A percentile compares a stretch with the other conserved stretches of the same genome.
Evolutionary conservation across 352 stramenopile genomes (phyloP).

Genomic region (Phytophthora pluvialis): DNA sequence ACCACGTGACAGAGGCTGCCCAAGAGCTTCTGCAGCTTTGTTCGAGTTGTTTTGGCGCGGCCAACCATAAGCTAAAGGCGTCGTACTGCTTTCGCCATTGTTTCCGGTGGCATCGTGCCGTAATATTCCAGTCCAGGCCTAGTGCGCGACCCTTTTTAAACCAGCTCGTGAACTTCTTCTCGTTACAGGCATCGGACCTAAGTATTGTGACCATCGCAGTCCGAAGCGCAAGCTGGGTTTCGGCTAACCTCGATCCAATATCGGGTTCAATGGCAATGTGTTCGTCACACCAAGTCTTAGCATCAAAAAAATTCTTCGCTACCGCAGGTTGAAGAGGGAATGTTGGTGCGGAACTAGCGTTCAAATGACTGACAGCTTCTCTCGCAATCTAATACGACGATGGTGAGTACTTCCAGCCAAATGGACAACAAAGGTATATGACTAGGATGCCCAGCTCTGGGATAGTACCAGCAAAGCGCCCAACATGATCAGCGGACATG

Average conservation of each 20-base stretch:
- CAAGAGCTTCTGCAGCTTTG: slow-evolving; percentile 3
- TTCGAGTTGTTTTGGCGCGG: not conserved
- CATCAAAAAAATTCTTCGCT: no score
- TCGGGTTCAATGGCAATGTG: slow-evolving; percentile 31
- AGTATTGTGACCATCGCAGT: slow-evolving; percentile 15
- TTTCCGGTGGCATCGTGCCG: not conserved
- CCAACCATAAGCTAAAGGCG: not conserved
- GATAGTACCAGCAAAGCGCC: slow-evolving; percentile 12
- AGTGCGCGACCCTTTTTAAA: not conserved
- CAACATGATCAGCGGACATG: not conserved
- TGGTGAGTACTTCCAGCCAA: slow-evolving; percentile 17
- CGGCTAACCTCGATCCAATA: not conserved
- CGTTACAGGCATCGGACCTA: slow-evolving; percentile 14
- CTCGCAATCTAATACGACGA: slow-evolving; percentile 9
- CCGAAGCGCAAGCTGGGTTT: slow-evolving; percentile 3
- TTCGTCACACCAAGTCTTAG: no score
- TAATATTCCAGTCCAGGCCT: slow-evolving; percentile 7
- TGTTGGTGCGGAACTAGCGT: no score
- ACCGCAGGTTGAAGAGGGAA: no score
- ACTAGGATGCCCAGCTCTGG: slow-evolving; percentile 9
- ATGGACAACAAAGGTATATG: slow-evolving; percentile 14
- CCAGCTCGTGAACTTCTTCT: slow-evolving; percentile 6
- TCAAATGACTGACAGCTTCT: slow-evolving; percentile 5
- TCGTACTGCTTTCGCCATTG: slow-evolving; percentile 3
- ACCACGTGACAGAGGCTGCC: no score